phyloP scores from a whole-genome alignment of 306 rosid genomes.

The Prosopis cineraria region DNA sequence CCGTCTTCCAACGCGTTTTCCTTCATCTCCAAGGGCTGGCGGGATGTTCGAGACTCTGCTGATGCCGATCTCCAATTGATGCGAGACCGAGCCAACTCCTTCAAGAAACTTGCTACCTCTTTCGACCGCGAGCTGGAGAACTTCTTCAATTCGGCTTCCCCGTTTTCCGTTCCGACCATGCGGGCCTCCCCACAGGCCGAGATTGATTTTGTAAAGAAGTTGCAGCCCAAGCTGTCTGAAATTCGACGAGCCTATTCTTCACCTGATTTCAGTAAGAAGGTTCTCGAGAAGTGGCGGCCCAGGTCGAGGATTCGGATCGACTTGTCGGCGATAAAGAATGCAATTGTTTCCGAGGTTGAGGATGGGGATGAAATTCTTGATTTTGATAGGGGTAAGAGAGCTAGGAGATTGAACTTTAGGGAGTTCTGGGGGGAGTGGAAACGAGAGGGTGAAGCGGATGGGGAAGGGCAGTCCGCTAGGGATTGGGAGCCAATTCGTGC shows the following conservation, averaged over 20 bases:
- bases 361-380: slow-evolving; percentile 42
- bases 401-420: slow-evolving; percentile 52
- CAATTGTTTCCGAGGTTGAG: slow-evolving; percentile 73
- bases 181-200: slow-evolving; percentile 69
- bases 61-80: slow-evolving; percentile 90
- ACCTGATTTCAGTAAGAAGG: slow-evolving; percentile 91
- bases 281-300: slow-evolving; percentile 89
- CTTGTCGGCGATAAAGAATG: slow-evolving; percentile 79
- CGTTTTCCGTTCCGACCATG: slow-evolving; percentile 65
- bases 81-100: slow-evolving; percentile 88
- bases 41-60: slow-evolving; percentile 91
- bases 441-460: slow-evolving; percentile 53
- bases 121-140: slow-evolving; percentile 93
- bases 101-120: slow-evolving; percentile 83
- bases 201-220: slow-evolving; percentile 84
- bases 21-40: slow-evolving; percentile 88
- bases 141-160: slow-evolving; percentile 65
- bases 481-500: slow-evolving; percentile 96
- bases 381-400: slow-evolving; percentile 54
- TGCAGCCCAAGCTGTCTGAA: slow-evolving; percentile 85
- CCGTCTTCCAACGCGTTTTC: slow-evolving; percentile 72
- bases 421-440: slow-evolving; percentile 91
- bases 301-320: slow-evolving; percentile 79
- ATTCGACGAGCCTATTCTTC: slow-evolving; percentile 79
- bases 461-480: slow-evolving; percentile 39